phyloP scores from a whole-genome alignment of 352 stramenopile genomes.

The Phytophthora macrochlamydospora region DNA sequence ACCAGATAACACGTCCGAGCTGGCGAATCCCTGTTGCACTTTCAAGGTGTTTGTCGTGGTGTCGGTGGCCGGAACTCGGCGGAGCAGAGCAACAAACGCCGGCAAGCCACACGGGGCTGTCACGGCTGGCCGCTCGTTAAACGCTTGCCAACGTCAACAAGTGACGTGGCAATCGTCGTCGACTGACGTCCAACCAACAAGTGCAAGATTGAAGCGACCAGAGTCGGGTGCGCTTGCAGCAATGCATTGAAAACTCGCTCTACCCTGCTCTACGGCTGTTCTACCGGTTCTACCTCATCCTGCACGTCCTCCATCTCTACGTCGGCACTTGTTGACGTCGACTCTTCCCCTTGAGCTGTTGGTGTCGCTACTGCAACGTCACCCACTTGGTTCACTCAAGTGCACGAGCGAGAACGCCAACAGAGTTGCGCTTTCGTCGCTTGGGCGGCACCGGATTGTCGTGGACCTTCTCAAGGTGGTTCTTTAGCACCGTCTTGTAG shows the following conservation, averaged over 20 bases:
- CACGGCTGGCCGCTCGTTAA: background rate
- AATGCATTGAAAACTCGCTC: slow-evolving; percentile 6
- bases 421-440: slow-evolving; percentile 33
- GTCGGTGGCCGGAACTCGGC: background rate
- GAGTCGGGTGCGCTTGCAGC: background rate
- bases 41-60: background rate
- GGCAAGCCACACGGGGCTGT: background rate
- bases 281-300: background rate
- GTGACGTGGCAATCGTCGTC: slow-evolving; percentile 1
- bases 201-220: slow-evolving; percentile 3
- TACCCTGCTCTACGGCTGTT: slow-evolving; percentile 10
- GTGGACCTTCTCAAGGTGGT: slow-evolving; percentile 72
- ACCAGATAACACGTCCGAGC: background rate
- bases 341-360: background rate
- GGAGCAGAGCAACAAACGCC: background rate
- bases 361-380: background rate
- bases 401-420: slow-evolving; percentile 33
- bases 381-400: slow-evolving; percentile 35
- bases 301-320: background rate
- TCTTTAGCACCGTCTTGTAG: slow-evolving; percentile 75
- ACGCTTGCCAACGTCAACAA: background rate
- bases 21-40: slow-evolving; percentile 1
- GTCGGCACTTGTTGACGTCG: no score
- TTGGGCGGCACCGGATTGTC: slow-evolving; percentile 38
- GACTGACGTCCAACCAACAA: slow-evolving; percentile 6